Conservation (phyloP, 169 alveolate genomes). For the Plasmodium inui region DNA sequence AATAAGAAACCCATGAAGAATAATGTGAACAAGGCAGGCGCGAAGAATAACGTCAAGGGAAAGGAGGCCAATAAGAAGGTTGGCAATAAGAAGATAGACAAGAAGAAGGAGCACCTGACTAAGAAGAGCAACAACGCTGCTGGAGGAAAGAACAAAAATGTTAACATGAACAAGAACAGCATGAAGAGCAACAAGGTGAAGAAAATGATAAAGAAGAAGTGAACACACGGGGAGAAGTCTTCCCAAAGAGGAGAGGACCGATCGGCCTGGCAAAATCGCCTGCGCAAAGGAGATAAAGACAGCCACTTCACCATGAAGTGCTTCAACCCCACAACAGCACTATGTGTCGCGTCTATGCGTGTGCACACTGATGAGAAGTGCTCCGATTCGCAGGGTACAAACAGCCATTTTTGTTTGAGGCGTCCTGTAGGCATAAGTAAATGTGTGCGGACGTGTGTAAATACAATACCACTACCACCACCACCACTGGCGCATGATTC, state of each 20-base stretch:
- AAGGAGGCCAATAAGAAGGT: slow-evolving; percentile 22
- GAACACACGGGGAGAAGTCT: neutral
- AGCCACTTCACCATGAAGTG: neutral
- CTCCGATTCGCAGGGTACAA: neutral
- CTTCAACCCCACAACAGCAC: neutral
- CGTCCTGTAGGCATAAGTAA: neutral
- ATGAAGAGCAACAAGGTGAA: slow-evolving; percentile 14
- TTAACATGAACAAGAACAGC: slow-evolving; percentile 1
- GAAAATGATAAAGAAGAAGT: slow-evolving; percentile 25
- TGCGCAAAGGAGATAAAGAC: neutral
- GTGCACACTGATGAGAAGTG: neutral
- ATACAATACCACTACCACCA: neutral
- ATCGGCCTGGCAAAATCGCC: neutral
- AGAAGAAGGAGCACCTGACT: neutral
- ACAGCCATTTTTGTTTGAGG: neutral
- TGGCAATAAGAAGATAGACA: neutral
- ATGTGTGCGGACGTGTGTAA: neutral
- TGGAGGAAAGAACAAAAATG: slow-evolving; percentile 18
- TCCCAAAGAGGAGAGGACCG: neutral
- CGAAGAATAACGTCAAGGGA: neutral
- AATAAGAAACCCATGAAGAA: slow-evolving; percentile 20
- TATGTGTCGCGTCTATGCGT: neutral
- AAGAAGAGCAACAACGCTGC: neutral
- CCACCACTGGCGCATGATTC: neutral
- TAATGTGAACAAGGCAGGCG: neutral